phyloP scores from a whole-genome alignment of 495 filamentous ascomycete genomes.

The Penicillium malachiteum region DNA sequence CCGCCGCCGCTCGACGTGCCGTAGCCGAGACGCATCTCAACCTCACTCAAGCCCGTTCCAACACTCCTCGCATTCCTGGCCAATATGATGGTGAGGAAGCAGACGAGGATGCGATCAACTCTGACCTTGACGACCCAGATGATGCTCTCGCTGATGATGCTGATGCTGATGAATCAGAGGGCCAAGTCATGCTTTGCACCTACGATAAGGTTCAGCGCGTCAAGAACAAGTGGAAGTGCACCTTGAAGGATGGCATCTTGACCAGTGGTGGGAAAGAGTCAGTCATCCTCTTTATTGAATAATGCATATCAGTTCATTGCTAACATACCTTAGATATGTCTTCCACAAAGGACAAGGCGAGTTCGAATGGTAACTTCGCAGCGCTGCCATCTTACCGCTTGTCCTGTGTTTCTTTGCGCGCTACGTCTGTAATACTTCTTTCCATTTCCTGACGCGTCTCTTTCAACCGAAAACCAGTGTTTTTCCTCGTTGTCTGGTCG shows the following conservation, averaged over 20 bases:
- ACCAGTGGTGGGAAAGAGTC: constrained; percentile 86
- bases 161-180: constrained; percentile 78
- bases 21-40: constrained; percentile 11
- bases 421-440: background rate
- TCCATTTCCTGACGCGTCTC: constrained; percentile 7
- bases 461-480: constrained; percentile 14
- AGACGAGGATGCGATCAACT: constrained; percentile 98
- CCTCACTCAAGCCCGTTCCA: background rate
- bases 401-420: too few relatives aligned
- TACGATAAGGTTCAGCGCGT: constrained; percentile 99
- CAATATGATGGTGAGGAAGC: constrained; percentile 73
- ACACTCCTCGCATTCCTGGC: constrained; percentile 11
- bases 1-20: constrained; percentile 12
- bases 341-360: constrained; percentile 97
- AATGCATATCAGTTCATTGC: background rate
- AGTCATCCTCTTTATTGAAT: constrained; percentile 26
- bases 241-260: constrained; percentile 92
- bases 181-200: constrained; percentile 94
- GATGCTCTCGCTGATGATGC: constrained; percentile 72
- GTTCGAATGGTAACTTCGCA: constrained; percentile 80
- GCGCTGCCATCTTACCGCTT: background rate
- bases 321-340: constrained; percentile 62
- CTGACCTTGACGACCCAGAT: constrained; percentile 92
- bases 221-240: constrained; percentile 99
- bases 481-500: background rate